Evolutionary conservation across 768 basidiomycete genomes (phyloP), one percentile per base, ranked within the genome.

Genomic region (Kockovaella imperatae): DNA sequence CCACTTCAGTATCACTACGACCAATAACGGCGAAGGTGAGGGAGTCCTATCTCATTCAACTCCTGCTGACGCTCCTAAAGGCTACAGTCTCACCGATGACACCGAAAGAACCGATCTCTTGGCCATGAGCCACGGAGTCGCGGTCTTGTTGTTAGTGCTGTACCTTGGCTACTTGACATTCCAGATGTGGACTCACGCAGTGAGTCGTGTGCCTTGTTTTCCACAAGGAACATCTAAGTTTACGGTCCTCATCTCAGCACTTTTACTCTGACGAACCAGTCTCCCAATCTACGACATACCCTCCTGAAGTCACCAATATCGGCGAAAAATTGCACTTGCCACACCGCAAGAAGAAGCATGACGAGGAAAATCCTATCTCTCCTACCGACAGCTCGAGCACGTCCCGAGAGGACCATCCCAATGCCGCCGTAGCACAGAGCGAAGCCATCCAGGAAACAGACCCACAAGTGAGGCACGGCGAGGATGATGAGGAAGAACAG

Each of bases 101-200:
- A 42, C 32, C 2, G 77, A 78, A 58, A 65, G 75, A 5, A 47
- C 64, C 3, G 72, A 77, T 26, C 52, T 78, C 11, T 53, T 79
- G 35, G 67, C 75, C 38, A 71, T 78, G 55, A 77, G 75, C 57
- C 76, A 77, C 36, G 76, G 75, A 32, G 76, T 75, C 38, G 74
- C 77, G 0, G 72, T 79, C 49, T 70, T 78, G 28, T 63, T 79
- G 5, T 72, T 78, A 30, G 52, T 77, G 39, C 74, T 78, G 59
- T 78, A 69, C 51, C 46, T 60, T 26, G 58, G 67, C 15, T 68
- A 78, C 69, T 71, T 78, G 39, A 64, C 76, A 53, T 79, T 79
- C 69, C 78, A 79, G 57, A 77, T 79, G 68, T 77, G 76, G 64
- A 76, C 77, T 5, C 78, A 78, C 76, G 45, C 75, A 72, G 68